Evolutionary conservation across 192 early-diverging fungal species (phyloP).

Genomic region (Gryganskiella cystojenkinii): DNA sequence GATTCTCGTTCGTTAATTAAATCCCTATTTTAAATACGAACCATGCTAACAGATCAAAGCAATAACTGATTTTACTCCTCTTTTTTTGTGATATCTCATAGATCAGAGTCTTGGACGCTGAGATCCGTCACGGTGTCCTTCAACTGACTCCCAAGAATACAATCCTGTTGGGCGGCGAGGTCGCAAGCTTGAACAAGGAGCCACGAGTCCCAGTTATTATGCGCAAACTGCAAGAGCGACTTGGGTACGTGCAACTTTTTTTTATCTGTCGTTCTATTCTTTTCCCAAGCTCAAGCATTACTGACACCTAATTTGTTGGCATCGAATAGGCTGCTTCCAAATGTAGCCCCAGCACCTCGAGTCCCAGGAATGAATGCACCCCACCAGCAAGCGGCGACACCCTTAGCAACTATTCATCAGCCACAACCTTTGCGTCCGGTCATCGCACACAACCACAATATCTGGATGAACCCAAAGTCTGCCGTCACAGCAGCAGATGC

Average conservation of each 20-base stretch:
- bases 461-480: constrained; percentile 28
- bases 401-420: neutral
- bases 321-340: neutral
- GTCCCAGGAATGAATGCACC: neutral
- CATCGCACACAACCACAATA: neutral
- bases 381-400: neutral
- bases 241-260: constrained; percentile 19
- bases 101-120: constrained; percentile 29
- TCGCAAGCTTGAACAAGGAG: constrained; percentile 38
- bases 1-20: no score
- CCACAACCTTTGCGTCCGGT: neutral
- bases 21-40: no score
- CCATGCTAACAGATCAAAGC: no score
- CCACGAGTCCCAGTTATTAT: constrained; percentile 35
- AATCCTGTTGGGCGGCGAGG: constrained; percentile 32
- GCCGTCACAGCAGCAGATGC: constrained; percentile 27
- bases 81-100: neutral
- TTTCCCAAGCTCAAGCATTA: neutral
- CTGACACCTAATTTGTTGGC: neutral
- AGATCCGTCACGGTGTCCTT: constrained; percentile 39
- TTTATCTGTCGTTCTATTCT: no score
- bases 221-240: constrained; percentile 41
- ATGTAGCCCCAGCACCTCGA: neutral
- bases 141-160: constrained; percentile 21
- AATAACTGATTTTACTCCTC: neutral